Conservation (phyloP, 192 early-diverging fungal genomes). For the Neocallimastix lanati region DNA sequence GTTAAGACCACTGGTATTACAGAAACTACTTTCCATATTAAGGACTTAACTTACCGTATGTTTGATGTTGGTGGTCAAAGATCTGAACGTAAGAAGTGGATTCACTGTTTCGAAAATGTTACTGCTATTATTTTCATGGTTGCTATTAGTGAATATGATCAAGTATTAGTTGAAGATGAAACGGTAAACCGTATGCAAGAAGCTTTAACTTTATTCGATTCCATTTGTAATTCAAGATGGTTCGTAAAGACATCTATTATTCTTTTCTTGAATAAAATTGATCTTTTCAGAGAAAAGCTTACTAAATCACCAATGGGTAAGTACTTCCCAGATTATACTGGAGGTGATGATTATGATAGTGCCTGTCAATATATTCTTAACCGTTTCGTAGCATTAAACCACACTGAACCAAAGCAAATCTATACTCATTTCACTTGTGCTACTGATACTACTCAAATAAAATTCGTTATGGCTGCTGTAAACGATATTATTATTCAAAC, state of each 20-base stretch:
- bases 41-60: conserved; percentile 85
- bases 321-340: conserved; percentile 77
- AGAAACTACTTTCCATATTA: conserved; percentile 81
- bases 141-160: conserved; percentile 90
- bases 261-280: conserved; percentile 96
- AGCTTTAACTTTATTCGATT: conserved; percentile 88
- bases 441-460: conserved; percentile 69
- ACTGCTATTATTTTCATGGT: conserved; percentile 90
- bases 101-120: conserved; percentile 95
- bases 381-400: conserved; percentile 62
- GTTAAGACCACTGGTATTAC: conserved; percentile 97
- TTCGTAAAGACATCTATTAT: conserved; percentile 96
- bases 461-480: conserved; percentile 79
- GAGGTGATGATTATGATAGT: conserved; percentile 49
- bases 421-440: conserved; percentile 80
- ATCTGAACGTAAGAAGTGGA: conserved; percentile 97
- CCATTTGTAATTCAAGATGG: conserved; percentile 94
- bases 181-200: conserved; percentile 93
- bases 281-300: conserved; percentile 84
- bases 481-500: conserved; percentile 76
- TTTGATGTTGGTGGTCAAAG: conserved; percentile 97
- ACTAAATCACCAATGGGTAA: conserved; percentile 58
- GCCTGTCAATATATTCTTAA: conserved; percentile 64
- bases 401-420: conserved; percentile 59
- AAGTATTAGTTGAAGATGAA: conserved; percentile 87